Percentiles rank a stretch among this genome's conserved stretches.
Conservation (phyloP, 371 early-diverging fungal genomes). For the Syncephalastrum monosporum region DNA sequence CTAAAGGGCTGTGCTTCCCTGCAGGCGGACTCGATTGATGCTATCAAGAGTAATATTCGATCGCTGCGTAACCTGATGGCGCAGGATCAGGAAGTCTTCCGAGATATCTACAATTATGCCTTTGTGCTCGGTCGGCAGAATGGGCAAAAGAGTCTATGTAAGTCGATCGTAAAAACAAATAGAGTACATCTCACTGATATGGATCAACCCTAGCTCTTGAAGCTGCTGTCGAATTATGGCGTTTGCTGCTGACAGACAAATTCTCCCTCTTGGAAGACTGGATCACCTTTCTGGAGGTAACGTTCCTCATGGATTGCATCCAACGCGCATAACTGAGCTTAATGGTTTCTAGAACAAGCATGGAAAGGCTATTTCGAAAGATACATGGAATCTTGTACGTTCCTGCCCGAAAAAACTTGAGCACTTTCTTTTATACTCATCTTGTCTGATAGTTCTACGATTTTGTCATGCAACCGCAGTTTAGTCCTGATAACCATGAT, state of each 20-base stretch:
- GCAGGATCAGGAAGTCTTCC: constrained; percentile 56
- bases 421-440: constrained; percentile 3
- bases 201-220: constrained; percentile 56
- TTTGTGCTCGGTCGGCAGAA: constrained; percentile 71
- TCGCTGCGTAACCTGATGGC: constrained; percentile 23
- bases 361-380: constrained; percentile 77
- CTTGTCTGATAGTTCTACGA: constrained; percentile 65
- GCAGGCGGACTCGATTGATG: constrained; percentile 64
- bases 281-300: constrained; percentile 67
- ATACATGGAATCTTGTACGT: constrained; percentile 82
- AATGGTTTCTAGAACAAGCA: constrained; percentile 56
- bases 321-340: background rate
- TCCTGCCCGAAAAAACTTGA: background rate
- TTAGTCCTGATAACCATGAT: constrained; percentile 68
- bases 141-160: constrained; percentile 79
- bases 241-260: constrained; percentile 57
- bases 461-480: constrained; percentile 64
- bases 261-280: constrained; percentile 69
- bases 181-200: constrained; percentile 1
- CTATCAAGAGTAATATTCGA: constrained; percentile 54
- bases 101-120: constrained; percentile 76
- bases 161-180: background rate
- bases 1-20: constrained; percentile 69
- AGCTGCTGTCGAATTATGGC: constrained; percentile 77
- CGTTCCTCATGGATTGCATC: background rate